Conservation (phyloP, 768 basidiomycete genomes). For the Macrolepiota dolichaula region DNA sequence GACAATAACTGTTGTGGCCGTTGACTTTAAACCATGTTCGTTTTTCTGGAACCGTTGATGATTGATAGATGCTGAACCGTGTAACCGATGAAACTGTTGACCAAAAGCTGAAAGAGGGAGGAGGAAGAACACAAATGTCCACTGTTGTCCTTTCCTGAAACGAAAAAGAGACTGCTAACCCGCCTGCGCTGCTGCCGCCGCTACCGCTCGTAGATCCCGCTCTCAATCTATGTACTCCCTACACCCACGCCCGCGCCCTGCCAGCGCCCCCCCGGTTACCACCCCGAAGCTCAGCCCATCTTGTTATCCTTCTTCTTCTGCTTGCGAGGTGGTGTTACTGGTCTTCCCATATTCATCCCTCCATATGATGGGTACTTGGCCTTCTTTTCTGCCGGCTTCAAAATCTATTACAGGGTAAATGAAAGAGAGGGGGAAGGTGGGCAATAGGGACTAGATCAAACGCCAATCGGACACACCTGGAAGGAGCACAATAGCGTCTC, state of each 20-base stretch:
- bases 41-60: neutral
- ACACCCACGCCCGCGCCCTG: constrained; percentile 15
- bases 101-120: neutral
- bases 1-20: neutral
- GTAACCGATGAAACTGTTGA: neutral
- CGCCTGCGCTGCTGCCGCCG: neutral
- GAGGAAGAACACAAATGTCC: constrained; percentile 7
- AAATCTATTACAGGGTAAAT: constrained; percentile 55
- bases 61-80: neutral
- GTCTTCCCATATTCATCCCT: constrained; percentile 81
- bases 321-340: constrained; percentile 95
- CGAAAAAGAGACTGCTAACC: neutral
- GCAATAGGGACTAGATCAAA: neutral
- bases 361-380: constrained; percentile 89
- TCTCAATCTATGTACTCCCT: neutral
- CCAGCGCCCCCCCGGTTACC: neutral
- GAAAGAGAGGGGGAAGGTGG: neutral
- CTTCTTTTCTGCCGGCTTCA: constrained; percentile 99
- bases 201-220: neutral
- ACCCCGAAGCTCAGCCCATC: constrained; percentile 22
- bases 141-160: neutral
- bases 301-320: constrained; percentile 95
- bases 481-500: constrained; percentile 97
- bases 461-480: constrained; percentile 57
- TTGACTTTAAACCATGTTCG: neutral